phyloP scores from a whole-genome alignment of 1,284 basidiomycete genomes.

The Ganoderma sp. region DNA sequence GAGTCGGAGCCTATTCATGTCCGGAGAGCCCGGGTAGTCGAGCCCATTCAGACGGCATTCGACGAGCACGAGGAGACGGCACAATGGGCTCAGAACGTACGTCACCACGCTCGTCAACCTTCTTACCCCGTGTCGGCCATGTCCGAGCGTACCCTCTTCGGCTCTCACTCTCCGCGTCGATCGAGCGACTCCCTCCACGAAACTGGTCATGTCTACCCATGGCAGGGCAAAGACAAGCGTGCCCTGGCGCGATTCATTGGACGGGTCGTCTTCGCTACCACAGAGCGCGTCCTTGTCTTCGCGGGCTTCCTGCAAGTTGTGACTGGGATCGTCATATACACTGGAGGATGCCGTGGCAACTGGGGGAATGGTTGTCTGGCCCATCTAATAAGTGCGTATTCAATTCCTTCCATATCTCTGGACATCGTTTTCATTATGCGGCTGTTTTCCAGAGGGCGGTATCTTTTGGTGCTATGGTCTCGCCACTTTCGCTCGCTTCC shows the following conservation, averaged over 20 bases:
- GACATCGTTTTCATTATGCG: background rate
- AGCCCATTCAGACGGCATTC: slow-evolving; percentile 38
- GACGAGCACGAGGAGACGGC: slow-evolving; percentile 49
- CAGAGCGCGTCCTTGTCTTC: slow-evolving; percentile 70
- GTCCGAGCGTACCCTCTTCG: slow-evolving; percentile 64
- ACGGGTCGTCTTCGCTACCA: slow-evolving; percentile 52
- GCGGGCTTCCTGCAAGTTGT: slow-evolving; percentile 71
- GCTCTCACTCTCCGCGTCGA: slow-evolving; percentile 50
- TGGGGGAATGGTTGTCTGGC: slow-evolving; percentile 87
- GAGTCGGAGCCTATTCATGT: slow-evolving; percentile 29
- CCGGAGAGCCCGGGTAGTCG: slow-evolving; percentile 34
- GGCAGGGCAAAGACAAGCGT: slow-evolving; percentile 29
- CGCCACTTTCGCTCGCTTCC: slow-evolving; percentile 87
- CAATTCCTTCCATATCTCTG: background rate
- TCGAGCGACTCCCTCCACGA: slow-evolving; percentile 76
- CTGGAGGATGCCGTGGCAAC: slow-evolving; percentile 79
- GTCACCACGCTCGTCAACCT: slow-evolving; percentile 40
- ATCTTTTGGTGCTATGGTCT: slow-evolving; percentile 95
- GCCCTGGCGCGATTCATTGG: slow-evolving; percentile 50
- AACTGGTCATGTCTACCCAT: slow-evolving; percentile 24
- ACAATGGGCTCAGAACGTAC: slow-evolving; percentile 46
- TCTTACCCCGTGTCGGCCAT: slow-evolving; percentile 47
- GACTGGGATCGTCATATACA: slow-evolving; percentile 79
- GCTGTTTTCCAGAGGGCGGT: slow-evolving; percentile 65
- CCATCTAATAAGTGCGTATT: slow-evolving; percentile 85